Conservation (phyloP, 805 yeast species). For the Trichomonascus vanleenenianus region DNA sequence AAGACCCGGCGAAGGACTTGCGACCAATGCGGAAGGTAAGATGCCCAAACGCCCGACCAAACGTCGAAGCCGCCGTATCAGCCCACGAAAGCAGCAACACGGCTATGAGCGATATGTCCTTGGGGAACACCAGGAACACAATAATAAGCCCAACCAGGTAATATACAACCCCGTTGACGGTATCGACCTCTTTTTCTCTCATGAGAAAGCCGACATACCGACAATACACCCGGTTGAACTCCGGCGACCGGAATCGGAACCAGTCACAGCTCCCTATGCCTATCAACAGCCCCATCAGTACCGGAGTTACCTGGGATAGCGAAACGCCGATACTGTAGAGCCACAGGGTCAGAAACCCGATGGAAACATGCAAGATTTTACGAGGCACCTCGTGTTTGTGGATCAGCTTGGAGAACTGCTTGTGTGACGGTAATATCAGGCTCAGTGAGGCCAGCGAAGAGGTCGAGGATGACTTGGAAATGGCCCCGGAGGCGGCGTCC, state of each 20-base stretch:
- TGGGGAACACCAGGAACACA: slow-evolving; percentile 62
- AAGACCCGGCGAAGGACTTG: slow-evolving; percentile 84
- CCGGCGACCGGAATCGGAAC: slow-evolving; percentile 51
- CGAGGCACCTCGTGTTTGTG: slow-evolving; percentile 85
- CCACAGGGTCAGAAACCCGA: slow-evolving; percentile 73
- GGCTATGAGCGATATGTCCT: slow-evolving; percentile 73
- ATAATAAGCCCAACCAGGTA: slow-evolving; percentile 71
- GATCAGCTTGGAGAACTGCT: slow-evolving; percentile 41
- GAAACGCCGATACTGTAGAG: slow-evolving; percentile 58
- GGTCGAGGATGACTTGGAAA: not conserved
- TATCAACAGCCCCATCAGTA: slow-evolving; percentile 48
- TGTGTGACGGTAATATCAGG: slow-evolving; percentile 18
- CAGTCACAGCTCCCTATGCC: slow-evolving; percentile 56
- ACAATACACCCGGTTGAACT: slow-evolving; percentile 63
- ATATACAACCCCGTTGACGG: slow-evolving; percentile 78
- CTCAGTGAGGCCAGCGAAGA: not conserved
- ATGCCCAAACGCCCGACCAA: slow-evolving; percentile 82
- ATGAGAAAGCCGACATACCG: slow-evolving; percentile 68
- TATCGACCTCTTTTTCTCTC: slow-evolving; percentile 70
- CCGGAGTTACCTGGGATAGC: slow-evolving; percentile 49
- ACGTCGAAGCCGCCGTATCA: slow-evolving; percentile 92
- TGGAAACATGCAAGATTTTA: slow-evolving; percentile 79
- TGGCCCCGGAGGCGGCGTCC: not conserved
- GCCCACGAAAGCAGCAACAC: slow-evolving; percentile 88
- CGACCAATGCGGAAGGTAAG: slow-evolving; percentile 69